Evolutionary conservation across 2,329 filamentous ascomycete species (phyloP).

Genomic region (Verticillium tricorpus): DNA sequence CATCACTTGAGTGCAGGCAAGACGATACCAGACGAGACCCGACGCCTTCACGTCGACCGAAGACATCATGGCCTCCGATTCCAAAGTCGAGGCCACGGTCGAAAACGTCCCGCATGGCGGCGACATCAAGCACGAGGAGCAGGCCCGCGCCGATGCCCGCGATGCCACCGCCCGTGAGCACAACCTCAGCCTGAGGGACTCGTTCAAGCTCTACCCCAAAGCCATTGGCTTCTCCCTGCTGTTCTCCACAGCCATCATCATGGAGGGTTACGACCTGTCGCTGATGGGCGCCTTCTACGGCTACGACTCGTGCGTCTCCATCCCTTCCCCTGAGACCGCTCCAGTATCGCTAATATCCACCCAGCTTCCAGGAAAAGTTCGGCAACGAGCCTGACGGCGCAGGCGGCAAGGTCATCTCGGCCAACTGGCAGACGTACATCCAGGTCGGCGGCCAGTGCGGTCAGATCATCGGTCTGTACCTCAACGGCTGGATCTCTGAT

Average conservation of each 20-base stretch:
- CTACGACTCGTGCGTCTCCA: neutral
- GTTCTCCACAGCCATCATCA: conserved; percentile 40
- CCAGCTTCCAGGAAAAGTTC: conserved; percentile 37
- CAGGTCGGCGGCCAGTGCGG: conserved; percentile 49
- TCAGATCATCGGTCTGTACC: conserved; percentile 49
- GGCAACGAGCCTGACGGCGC: conserved; percentile 28
- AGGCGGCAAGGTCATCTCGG: conserved; percentile 41
- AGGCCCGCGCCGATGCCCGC: conserved; percentile 27
- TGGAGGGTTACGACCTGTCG: conserved; percentile 48
- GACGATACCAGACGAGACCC: too few relatives aligned
- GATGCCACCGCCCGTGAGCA: conserved; percentile 35
- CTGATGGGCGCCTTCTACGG: conserved; percentile 42
- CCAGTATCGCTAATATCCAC: neutral
- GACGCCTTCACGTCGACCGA: too few relatives aligned
- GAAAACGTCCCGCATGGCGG: neutral
- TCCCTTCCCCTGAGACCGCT: too few relatives aligned
- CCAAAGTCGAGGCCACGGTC: neutral
- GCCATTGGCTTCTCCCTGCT: conserved; percentile 43
- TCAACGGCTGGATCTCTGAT: conserved; percentile 49
- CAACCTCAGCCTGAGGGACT: conserved; percentile 33
- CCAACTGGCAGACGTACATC: conserved; percentile 53
- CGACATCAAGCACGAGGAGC: neutral
- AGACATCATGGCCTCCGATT: neutral
- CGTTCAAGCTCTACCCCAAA: conserved; percentile 38
- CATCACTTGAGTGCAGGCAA: neutral